These are phyloP conservation scores for Paratinospora sagittata DNA, from an alignment of 164 flowering plant species.

Conservation along the genomic window DNA sequence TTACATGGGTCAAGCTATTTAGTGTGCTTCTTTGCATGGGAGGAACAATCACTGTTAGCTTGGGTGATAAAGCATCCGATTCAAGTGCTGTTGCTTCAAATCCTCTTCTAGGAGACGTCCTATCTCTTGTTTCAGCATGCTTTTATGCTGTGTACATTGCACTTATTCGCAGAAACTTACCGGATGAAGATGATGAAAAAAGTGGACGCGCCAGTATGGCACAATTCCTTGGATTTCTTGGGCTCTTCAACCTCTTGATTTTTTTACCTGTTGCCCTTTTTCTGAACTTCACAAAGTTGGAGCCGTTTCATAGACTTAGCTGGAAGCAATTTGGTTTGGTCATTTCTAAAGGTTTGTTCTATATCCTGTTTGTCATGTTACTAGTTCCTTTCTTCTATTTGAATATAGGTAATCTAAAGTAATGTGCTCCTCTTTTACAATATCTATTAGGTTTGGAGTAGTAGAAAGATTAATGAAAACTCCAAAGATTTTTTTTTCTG, in stretches of 20 bases:
- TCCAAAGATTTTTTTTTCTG: too few species aligned
- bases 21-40: constrained; percentile 96
- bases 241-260: constrained; percentile 76
- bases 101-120: constrained; percentile 81
- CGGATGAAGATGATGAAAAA: constrained; percentile 67
- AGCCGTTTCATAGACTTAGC: constrained; percentile 52
- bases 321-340: constrained; percentile 76
- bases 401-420: not conserved
- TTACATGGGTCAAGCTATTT: constrained; percentile 80
- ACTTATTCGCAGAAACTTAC: constrained; percentile 74
- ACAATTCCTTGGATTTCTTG: constrained; percentile 90
- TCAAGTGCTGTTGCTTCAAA: constrained; percentile 45
- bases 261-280: constrained; percentile 85
- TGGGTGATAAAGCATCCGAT: constrained; percentile 54
- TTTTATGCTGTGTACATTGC: constrained; percentile 85
- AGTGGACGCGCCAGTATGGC: constrained; percentile 71
- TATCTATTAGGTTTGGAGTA: too few species aligned
- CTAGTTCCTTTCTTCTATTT: not conserved
- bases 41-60: constrained; percentile 86
- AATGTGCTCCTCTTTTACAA: not conserved
- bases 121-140: constrained; percentile 69
- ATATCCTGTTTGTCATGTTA: not conserved
- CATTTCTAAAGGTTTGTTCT: constrained; percentile 73
- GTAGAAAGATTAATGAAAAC: too few species aligned
- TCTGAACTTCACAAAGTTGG: constrained; percentile 55